Percentiles rank a stretch among this genome's conserved stretches.
These are phyloP conservation scores for Didymella pinodella DNA, from an alignment of 2,329 filamentous ascomycete species.

Conservation along the genomic window DNA sequence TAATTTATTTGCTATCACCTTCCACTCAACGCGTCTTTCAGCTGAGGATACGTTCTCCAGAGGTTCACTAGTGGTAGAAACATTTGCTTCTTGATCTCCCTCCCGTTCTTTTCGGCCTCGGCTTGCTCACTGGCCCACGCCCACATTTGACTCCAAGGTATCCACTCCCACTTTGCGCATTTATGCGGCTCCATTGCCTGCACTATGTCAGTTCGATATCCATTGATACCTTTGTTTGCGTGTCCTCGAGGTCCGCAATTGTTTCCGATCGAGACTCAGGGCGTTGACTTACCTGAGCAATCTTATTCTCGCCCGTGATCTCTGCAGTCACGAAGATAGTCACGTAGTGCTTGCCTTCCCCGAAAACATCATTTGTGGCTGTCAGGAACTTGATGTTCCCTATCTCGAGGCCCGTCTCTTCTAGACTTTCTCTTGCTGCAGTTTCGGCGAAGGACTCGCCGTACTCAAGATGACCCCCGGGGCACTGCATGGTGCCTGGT, in stretches of 20 bases:
- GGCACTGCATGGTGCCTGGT: constrained; percentile 69
- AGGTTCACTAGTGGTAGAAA: constrained; percentile 60
- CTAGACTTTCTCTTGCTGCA: constrained; percentile 70
- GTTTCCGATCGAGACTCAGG: background rate
- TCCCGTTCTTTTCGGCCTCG: constrained; percentile 36
- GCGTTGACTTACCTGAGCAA: constrained; percentile 61
- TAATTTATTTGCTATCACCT: constrained; percentile 6
- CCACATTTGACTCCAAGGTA: constrained; percentile 58
- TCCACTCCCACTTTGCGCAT: constrained; percentile 64
- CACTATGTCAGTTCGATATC: constrained; percentile 10
- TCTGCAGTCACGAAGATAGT: constrained; percentile 72
- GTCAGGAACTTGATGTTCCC: constrained; percentile 62
- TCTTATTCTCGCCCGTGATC: constrained; percentile 56
- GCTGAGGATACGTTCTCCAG: constrained; percentile 44
- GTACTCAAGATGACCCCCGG: constrained; percentile 78
- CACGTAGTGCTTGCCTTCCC: constrained; percentile 73
- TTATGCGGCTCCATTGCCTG: constrained; percentile 60
- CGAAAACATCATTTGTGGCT: constrained; percentile 73
- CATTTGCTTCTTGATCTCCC: constrained; percentile 45
- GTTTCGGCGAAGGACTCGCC: constrained; percentile 69
- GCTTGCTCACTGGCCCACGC: constrained; percentile 47
- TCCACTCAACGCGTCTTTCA: constrained; percentile 32
- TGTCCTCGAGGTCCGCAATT: background rate
- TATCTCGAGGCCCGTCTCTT: constrained; percentile 71
- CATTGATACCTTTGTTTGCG: too few species aligned